These are phyloP conservation scores for Yamadazyma philogaea DNA, from an alignment of 805 yeast genomes.

Conservation along the genomic window DNA sequence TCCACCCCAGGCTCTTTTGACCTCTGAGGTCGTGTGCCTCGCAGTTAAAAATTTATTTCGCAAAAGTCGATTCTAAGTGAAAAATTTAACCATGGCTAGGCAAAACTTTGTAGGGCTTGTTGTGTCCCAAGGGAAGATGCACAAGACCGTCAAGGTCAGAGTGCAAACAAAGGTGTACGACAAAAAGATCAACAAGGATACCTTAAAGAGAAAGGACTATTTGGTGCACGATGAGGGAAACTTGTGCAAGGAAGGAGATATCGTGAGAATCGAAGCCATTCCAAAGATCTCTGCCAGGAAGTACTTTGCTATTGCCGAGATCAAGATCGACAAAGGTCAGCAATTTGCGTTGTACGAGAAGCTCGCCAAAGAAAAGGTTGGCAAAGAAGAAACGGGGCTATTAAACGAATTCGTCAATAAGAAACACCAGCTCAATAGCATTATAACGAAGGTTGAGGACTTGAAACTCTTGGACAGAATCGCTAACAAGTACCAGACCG, in stretches of 20 bases:
- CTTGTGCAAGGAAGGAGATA: slow-evolving; percentile 90
- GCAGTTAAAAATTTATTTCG: not conserved
- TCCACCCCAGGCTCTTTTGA: not conserved
- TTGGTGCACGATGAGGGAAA: slow-evolving; percentile 93
- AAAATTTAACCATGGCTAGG: slow-evolving; percentile 59
- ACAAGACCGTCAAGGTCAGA: slow-evolving; percentile 90
- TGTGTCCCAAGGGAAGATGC: slow-evolving; percentile 93
- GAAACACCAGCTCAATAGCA: slow-evolving; percentile 25
- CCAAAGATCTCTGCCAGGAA: slow-evolving; percentile 82
- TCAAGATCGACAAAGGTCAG: slow-evolving; percentile 84
- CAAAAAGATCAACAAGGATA: slow-evolving; percentile 67
- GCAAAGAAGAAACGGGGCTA: slow-evolving; percentile 60
- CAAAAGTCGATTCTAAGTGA: not conserved
- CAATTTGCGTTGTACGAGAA: slow-evolving; percentile 78
- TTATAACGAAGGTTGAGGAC: slow-evolving; percentile 35
- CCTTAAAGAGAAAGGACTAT: slow-evolving; percentile 75
- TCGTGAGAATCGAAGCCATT: slow-evolving; percentile 87
- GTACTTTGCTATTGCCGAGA: slow-evolving; percentile 88
- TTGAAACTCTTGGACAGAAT: slow-evolving; percentile 34
- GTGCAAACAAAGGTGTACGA: slow-evolving; percentile 76
- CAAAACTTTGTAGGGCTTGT: slow-evolving; percentile 91
- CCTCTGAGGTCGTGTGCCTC: not conserved
- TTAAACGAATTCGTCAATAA: slow-evolving; percentile 52
- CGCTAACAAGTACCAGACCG: slow-evolving; percentile 23
- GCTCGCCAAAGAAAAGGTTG: slow-evolving; percentile 66